These are phyloP conservation scores for Beauveria scarabaeidicola DNA, from an alignment of 2,329 filamentous ascomycete species.

Conservation along the genomic window DNA sequence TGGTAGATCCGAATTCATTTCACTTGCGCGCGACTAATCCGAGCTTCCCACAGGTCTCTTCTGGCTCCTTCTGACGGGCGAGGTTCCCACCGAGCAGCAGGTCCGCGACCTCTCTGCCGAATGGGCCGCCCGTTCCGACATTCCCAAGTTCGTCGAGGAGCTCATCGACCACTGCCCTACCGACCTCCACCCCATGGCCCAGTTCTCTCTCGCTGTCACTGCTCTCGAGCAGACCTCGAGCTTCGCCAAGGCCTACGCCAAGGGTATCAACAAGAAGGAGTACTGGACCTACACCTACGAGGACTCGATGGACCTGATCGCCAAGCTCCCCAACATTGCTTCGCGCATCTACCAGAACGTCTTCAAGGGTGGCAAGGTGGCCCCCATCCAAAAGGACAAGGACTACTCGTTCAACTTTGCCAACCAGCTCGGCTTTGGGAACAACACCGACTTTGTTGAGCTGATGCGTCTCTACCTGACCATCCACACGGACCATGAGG, in stretches of 20 bases:
- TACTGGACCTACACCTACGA: slow-evolving; percentile 99
- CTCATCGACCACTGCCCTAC: slow-evolving; percentile 99
- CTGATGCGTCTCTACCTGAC: slow-evolving; percentile 98
- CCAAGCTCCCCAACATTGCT: slow-evolving; percentile 97
- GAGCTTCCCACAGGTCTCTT: slow-evolving; percentile 62
- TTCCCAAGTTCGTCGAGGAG: slow-evolving; percentile 98
- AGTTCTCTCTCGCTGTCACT: slow-evolving; percentile 95
- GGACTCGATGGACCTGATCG: slow-evolving; percentile 99
- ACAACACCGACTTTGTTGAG: slow-evolving; percentile 95
- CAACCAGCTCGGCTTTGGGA: slow-evolving; percentile 95
- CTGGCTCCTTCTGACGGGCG: slow-evolving; percentile 97
- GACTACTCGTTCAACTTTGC: slow-evolving; percentile 99
- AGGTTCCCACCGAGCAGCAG: slow-evolving; percentile 96
- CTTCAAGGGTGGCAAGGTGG: slow-evolving; percentile 99
- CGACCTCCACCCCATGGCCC: slow-evolving; percentile 98
- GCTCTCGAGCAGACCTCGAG: slow-evolving; percentile 97
- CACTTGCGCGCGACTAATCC: background rate
- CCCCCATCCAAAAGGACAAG: slow-evolving; percentile 94
- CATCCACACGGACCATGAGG: slow-evolving; percentile 99
- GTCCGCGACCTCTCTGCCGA: slow-evolving; percentile 96
- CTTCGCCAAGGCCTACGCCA: slow-evolving; percentile 97
- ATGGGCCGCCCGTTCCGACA: slow-evolving; percentile 94
- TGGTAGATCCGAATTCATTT: background rate
- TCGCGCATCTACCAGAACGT: slow-evolving; percentile 99
- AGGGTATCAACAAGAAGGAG: slow-evolving; percentile 98